Percentiles rank a stretch among this genome's conserved stretches.
Conservation (phyloP, 805 yeast species). For the Candida awuae region DNA sequence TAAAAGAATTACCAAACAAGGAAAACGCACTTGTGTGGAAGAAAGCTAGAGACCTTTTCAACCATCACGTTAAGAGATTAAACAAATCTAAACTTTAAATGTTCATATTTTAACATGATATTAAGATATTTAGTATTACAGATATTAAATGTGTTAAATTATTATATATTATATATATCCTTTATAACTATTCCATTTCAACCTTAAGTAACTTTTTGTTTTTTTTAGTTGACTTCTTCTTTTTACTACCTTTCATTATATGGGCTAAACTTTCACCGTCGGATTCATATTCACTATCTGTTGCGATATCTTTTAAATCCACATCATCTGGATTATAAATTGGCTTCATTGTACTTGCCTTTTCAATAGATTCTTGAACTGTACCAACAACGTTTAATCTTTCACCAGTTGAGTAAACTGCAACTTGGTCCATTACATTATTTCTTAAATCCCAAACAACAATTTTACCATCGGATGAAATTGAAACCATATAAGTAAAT, state of each 20-base stretch:
- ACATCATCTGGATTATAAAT: constrained; percentile 30
- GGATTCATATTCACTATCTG: constrained; percentile 69
- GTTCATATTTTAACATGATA: too few relatives aligned
- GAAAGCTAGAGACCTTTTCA: constrained; percentile 75
- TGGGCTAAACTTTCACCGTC: constrained; percentile 61
- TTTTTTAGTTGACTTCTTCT: constrained; percentile 33
- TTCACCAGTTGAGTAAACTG: constrained; percentile 86
- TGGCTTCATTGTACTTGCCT: constrained; percentile 55
- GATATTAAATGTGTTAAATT: too few relatives aligned
- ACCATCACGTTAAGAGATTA: constrained; percentile 76
- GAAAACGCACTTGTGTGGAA: constrained; percentile 84
- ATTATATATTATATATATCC: constrained; percentile 28
- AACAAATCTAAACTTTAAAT: constrained; percentile 35
- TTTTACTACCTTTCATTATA: constrained; percentile 44
- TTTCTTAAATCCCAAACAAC: constrained; percentile 73
- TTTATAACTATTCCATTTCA: constrained; percentile 49
- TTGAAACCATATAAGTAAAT: constrained; percentile 52
- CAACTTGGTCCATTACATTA: constrained; percentile 62
- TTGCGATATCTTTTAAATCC: constrained; percentile 33
- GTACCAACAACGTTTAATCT: constrained; percentile 79
- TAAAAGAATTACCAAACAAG: constrained; percentile 78
- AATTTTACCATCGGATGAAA: constrained; percentile 88
- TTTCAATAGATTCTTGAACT: constrained; percentile 72
- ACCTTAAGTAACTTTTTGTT: constrained; percentile 40
- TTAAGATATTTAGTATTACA: not conserved